These are phyloP conservation scores for Magnusiomyces paraingens DNA, from an alignment of 1,139 yeast species.

Conservation along the genomic window DNA sequence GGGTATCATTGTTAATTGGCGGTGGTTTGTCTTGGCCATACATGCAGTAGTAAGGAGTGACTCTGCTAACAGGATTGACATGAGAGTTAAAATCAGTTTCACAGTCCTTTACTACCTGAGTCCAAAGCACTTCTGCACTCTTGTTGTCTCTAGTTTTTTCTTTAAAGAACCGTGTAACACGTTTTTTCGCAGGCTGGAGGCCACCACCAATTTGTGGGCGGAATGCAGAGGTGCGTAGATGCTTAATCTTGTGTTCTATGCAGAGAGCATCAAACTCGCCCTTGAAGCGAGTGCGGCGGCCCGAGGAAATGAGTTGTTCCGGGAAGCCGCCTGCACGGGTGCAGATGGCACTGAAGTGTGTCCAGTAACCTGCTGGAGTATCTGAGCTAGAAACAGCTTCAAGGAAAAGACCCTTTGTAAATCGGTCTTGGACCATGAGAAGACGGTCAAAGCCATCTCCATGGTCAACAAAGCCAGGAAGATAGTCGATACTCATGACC, in stretches of 20 bases:
- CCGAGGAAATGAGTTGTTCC: slow-evolving; percentile 5
- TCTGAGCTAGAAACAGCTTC: background rate
- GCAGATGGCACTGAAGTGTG: background rate
- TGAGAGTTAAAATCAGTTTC: slow-evolving; percentile 2
- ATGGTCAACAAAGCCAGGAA: slow-evolving; percentile 2
- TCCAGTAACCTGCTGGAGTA: slow-evolving; percentile 1
- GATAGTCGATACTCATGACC: slow-evolving; percentile 6
- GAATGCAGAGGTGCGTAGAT: slow-evolving; percentile 1
- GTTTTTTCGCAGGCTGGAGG: slow-evolving; percentile 4
- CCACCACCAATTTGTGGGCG: slow-evolving; percentile 6
- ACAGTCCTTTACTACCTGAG: background rate
- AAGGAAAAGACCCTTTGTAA: slow-evolving; percentile 5
- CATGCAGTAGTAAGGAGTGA: slow-evolving; percentile 7
- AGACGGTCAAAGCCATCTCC: background rate
- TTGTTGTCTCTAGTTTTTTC: slow-evolving; percentile 1
- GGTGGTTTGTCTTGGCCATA: background rate
- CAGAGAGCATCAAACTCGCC: slow-evolving; percentile 4
- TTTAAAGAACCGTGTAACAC: background rate
- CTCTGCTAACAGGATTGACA: background rate
- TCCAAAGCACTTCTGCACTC: background rate
- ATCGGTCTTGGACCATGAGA: slow-evolving; percentile 4
- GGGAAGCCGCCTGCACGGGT: slow-evolving; percentile 4
- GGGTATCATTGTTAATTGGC: background rate
- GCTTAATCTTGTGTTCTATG: slow-evolving; percentile 2
- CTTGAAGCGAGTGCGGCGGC: slow-evolving; percentile 1